Evolutionary conservation across 345 rosid species (phyloP).

Genomic region (Trapa incisa): DNA sequence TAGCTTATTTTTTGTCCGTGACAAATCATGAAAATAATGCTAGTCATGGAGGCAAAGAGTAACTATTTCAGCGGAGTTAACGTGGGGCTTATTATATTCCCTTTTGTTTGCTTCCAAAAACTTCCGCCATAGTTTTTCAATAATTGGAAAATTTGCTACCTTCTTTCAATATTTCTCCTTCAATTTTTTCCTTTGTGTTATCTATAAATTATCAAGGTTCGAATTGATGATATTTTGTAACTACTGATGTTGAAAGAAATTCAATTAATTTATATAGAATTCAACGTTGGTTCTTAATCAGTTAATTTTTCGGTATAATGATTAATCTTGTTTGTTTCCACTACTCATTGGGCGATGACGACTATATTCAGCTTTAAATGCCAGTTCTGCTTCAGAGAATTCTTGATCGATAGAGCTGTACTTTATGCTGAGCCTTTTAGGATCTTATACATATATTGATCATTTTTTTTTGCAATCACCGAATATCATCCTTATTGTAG

Average conservation of each 20-base stretch:
- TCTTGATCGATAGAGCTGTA: constrained; percentile 81
- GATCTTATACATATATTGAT: too few species aligned
- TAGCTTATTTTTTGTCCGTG: constrained; percentile 31
- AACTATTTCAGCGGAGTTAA: constrained; percentile 20
- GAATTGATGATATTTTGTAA: too few species aligned
- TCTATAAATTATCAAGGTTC: too few species aligned
- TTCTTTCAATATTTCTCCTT: too few species aligned
- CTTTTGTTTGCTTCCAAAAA: constrained; percentile 33
- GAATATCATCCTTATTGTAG: too few species aligned
- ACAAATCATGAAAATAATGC: constrained; percentile 18
- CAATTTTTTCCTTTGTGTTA: too few species aligned
- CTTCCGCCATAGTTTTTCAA: constrained; percentile 9
- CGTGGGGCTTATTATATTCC: constrained; percentile 28
- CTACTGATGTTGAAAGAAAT: too few species aligned
- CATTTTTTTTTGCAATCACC: too few species aligned
- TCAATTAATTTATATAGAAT: too few species aligned
- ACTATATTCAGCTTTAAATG: constrained; percentile 46
- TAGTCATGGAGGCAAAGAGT: constrained; percentile 44
- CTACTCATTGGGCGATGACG: constrained; percentile 16
- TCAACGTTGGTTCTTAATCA: too few species aligned
- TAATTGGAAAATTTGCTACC: background rate
- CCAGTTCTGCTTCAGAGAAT: constrained; percentile 98
- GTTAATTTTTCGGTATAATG: too few species aligned
- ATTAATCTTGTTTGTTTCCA: background rate
- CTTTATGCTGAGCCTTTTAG: constrained; percentile 39